Base-by-base conservation (phyloP, 2,329 filamentous ascomycete species). In the Aureobasidium sp. region DNA sequence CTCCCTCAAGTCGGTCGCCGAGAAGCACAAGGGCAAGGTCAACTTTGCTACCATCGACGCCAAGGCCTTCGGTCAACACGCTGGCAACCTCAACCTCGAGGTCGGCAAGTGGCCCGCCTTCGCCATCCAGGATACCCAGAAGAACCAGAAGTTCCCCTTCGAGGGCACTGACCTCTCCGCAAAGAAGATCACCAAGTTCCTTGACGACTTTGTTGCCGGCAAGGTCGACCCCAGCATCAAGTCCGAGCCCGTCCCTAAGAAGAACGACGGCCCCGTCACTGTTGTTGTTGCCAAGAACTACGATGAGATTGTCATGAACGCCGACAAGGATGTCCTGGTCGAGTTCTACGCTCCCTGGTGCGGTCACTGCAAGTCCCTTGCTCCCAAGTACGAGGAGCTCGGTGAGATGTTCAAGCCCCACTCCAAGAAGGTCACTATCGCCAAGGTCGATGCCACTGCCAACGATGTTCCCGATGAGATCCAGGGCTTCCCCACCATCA, bases 11-110 rank as follows among this genome's bases (percentile, higher is more conserved):
- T 82, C 90, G 67, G 77, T 99, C 68, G 94, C 94, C 64, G 84
- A 95, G 81, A 89, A 93, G 81, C 86, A 91, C 83, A 93, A 92
- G 80, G 93, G 94, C 78, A 86, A 85, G 76, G 85, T 99, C 81
- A 97, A 96, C 88, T 95, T 99, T 75, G 94, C 92, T 67, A 97
- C 91, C 72, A 97, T 99, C 71, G 94, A 99, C 73, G 92, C 94
- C 68, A 90, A 90, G 82, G 78, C 89, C 64, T 99, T 95, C 73
- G 94, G 94, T 74, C 91, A 93, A 69, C 94, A 99, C 79, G 92
- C 91, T 69, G 86, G 85, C 71, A 99, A 99, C 86, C 85, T 99
- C 69, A 99, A 99, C 85, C 89, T 99, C 66, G 91, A 96, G 79
- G 84, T 89, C 65, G 89, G 93, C 81, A 89, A 91, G 77, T 99